A percentile compares a stretch with the other conserved stretches of the same genome.
phyloP scores from a whole-genome alignment of 2,329 filamentous ascomycete genomes.

The Mycogone perniciosa region DNA sequence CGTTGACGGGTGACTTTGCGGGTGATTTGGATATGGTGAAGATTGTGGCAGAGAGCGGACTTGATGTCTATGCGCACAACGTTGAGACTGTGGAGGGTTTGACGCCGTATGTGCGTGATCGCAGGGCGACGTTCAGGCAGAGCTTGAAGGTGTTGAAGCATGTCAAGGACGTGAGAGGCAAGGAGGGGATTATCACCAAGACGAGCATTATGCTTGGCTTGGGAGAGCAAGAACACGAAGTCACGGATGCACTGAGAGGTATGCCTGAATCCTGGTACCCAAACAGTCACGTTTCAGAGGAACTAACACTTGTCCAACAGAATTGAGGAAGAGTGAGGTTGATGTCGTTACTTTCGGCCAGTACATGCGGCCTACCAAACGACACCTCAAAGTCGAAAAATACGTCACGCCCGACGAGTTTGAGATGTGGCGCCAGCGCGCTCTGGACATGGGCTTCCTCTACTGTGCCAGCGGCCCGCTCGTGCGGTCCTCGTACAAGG shows the following conservation, averaged over 20 bases:
- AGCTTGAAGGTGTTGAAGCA: constrained; percentile 72
- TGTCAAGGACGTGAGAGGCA: constrained; percentile 67
- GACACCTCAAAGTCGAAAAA: constrained; percentile 93
- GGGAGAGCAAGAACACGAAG: constrained; percentile 82
- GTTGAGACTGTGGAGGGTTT: constrained; percentile 90
- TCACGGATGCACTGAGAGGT: constrained; percentile 71
- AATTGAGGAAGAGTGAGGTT: constrained; percentile 72
- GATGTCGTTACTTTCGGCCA: constrained; percentile 99
- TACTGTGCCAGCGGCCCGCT: constrained; percentile 93
- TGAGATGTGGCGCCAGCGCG: constrained; percentile 83
- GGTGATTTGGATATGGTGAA: constrained; percentile 84
- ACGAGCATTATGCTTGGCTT: constrained; percentile 95
- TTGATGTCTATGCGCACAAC: constrained; percentile 97
- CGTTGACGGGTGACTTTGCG: constrained; percentile 78
- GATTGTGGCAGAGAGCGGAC: constrained; percentile 75
- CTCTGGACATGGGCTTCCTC: constrained; percentile 90
- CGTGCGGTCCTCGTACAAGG: constrained; percentile 94
- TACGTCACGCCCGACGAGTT: constrained; percentile 91
- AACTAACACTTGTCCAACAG: constrained; percentile 29
- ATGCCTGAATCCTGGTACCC: constrained; percentile 19
- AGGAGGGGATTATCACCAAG: constrained; percentile 84
- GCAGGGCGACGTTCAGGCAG: constrained; percentile 82
- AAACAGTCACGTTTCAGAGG: background rate
- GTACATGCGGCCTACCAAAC: constrained; percentile 98
- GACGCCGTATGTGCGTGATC: constrained; percentile 84